Evolutionary conservation across 371 early-diverging fungal species (phyloP), one percentile per base, ranked within the genome.

Genomic region (Coemansia sp.): DNA sequence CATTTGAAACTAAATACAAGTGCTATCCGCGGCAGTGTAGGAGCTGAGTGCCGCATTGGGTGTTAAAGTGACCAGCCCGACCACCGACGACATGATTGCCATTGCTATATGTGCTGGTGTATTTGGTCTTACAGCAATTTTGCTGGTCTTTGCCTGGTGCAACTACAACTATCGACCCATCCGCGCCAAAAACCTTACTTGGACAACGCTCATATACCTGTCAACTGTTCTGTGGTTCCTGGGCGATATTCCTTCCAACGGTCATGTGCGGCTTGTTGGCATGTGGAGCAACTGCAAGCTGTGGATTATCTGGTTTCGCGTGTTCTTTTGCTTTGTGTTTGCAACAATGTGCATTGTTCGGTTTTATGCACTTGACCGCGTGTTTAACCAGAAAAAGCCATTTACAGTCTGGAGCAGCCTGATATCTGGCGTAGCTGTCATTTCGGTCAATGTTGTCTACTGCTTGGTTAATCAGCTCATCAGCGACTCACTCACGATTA

Each of bases 221-320:
- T 24, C 72, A 7, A 71, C 71, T 3, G 64, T 76, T 14, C 72
- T 76, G 24, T 76, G 76, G 76, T 76, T 76, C 16, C 16, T 71
- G 6, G 76, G 76, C 29, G 39, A 76, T 51, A 26, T 70, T 29
- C 58, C 61, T 6, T 22, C 70, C 7, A 74, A 74, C 63, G 67
- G 67, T 1, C 75, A 63, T 34, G 70, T 74, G 42, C 54, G 42
- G 10, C 64, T 70, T 1, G 54, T 31, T 6, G 75, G 71, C 4
- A 53, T 5, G 13, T 74, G 66, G 63, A 42, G 57, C 14, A 40
- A 66, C 39, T 74, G 75, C 66, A 74, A 74, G 39, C 27, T 70
- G 55, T 70, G 71, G 71, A 45, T 70, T 27, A 21, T 78, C n/a
- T 78, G 78, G 78, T 56, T 78, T 52, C 69, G 73, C n/a, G 55